A percentile compares a stretch with the other conserved stretches of the same genome.
Conservation (phyloP, 2,329 filamentous ascomycete genomes). For the Fusarium sp. region DNA sequence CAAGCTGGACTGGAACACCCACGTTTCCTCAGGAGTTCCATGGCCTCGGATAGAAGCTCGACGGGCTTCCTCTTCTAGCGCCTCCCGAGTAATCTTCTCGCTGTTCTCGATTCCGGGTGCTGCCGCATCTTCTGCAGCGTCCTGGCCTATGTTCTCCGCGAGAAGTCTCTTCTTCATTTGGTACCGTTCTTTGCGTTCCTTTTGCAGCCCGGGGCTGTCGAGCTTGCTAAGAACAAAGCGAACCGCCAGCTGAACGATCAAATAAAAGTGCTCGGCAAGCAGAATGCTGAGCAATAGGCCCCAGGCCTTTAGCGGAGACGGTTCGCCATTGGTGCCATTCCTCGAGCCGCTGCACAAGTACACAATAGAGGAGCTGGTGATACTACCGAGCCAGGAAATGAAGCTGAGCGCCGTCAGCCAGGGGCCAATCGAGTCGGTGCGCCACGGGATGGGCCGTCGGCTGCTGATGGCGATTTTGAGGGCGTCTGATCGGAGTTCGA, state of each 20-base stretch:
- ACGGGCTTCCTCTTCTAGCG: slow-evolving; percentile 76
- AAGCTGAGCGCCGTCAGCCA: slow-evolving; percentile 91
- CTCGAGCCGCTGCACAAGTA: slow-evolving; percentile 86
- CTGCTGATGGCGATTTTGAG: slow-evolving; percentile 94
- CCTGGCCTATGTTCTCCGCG: slow-evolving; percentile 77
- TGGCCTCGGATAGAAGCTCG: slow-evolving; percentile 65
- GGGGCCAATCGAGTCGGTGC: slow-evolving; percentile 93
- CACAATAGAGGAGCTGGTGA: slow-evolving; percentile 89
- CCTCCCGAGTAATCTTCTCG: slow-evolving; percentile 76
- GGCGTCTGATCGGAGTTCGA: slow-evolving; percentile 93
- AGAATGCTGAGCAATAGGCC: slow-evolving; percentile 86
- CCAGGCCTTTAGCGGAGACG: slow-evolving; percentile 82
- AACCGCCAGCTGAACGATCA: slow-evolving; percentile 82
- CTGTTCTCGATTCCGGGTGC: slow-evolving; percentile 65
- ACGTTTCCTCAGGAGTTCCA: slow-evolving; percentile 68
- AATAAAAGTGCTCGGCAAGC: slow-evolving; percentile 90
- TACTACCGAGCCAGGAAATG: slow-evolving; percentile 92
- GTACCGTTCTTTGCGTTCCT: slow-evolving; percentile 87
- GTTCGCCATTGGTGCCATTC: slow-evolving; percentile 75
- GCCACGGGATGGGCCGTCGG: slow-evolving; percentile 89
- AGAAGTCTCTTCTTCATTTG: slow-evolving; percentile 85
- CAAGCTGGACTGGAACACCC: slow-evolving; percentile 42
- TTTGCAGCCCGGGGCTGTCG: slow-evolving; percentile 88
- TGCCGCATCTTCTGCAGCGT: slow-evolving; percentile 65
- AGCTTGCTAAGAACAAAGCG: slow-evolving; percentile 82